These are phyloP conservation scores for Fusarium xyrophilum DNA, from an alignment of 2,329 filamentous ascomycete species.

Conservation along the genomic window DNA sequence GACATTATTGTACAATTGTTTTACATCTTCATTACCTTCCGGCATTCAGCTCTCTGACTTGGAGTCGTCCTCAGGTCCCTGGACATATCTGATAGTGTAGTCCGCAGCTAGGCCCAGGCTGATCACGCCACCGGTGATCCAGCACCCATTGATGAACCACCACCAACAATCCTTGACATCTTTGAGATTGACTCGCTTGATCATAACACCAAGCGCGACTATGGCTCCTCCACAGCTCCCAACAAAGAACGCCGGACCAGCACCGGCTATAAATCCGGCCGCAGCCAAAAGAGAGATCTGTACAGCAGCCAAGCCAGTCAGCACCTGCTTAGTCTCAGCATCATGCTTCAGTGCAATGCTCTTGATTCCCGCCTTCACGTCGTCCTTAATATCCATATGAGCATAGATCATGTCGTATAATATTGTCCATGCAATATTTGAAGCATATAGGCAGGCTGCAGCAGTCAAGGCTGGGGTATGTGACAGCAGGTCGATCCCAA, in stretches of 20 bases:
- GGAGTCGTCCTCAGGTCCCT: slow-evolving; percentile 39
- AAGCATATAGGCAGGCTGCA: slow-evolving; percentile 74
- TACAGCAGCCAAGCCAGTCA: slow-evolving; percentile 71
- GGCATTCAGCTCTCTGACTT: slow-evolving; percentile 1
- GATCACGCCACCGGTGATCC: slow-evolving; percentile 70
- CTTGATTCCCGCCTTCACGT: slow-evolving; percentile 86
- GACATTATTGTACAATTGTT: slow-evolving; percentile 32
- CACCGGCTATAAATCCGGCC: slow-evolving; percentile 72
- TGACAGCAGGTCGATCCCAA: slow-evolving; percentile 76
- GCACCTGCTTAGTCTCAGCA: slow-evolving; percentile 75
- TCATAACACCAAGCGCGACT: slow-evolving; percentile 69
- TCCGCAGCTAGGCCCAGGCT: slow-evolving; percentile 65
- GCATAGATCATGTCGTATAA: slow-evolving; percentile 94
- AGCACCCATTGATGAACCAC: slow-evolving; percentile 77
- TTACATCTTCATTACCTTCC: slow-evolving; percentile 18
- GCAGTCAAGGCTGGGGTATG: slow-evolving; percentile 68
- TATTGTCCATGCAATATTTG: slow-evolving; percentile 85
- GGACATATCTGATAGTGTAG: slow-evolving; percentile 61
- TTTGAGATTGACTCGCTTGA: slow-evolving; percentile 70
- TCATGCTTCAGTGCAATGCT: slow-evolving; percentile 84
- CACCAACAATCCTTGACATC: slow-evolving; percentile 74
- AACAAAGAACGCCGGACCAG: slow-evolving; percentile 71
- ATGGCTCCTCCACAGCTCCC: slow-evolving; percentile 71
- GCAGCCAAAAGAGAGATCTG: slow-evolving; percentile 75
- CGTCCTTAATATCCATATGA: slow-evolving; percentile 89